Conservation (phyloP, 768 basidiomycete species). For the Russula brevipes region DNA sequence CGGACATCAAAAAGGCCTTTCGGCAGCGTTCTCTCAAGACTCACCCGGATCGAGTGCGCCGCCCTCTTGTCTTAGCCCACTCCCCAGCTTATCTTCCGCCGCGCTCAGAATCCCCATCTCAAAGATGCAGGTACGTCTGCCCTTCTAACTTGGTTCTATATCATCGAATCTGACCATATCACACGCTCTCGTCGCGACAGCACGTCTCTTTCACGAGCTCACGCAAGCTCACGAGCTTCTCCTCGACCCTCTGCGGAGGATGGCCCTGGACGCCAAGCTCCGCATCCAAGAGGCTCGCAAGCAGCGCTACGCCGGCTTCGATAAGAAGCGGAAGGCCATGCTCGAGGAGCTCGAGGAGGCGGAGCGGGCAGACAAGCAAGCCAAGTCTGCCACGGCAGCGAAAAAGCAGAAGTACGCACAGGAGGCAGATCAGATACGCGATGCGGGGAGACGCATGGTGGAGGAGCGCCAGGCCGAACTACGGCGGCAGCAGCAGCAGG, state of each 20-base stretch:
- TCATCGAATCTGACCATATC: conserved; percentile 35
- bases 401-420: conserved; percentile 50
- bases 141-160: not conserved
- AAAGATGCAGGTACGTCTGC: conserved; percentile 58
- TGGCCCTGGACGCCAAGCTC: conserved; percentile 77
- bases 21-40: conserved; percentile 76
- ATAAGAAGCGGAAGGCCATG: conserved; percentile 66
- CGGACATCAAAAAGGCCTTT: conserved; percentile 76
- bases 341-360: conserved; percentile 72
- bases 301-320: conserved; percentile 63
- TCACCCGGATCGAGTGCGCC: conserved; percentile 71
- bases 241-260: conserved; percentile 71
- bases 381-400: conserved; percentile 54
- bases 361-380: conserved; percentile 72
- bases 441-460: conserved; percentile 61
- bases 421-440: conserved; percentile 69
- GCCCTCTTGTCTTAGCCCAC: not conserved
- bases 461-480: conserved; percentile 60
- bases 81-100: conserved; percentile 4
- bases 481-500: conserved; percentile 42
- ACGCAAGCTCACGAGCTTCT: conserved; percentile 77
- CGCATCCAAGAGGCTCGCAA: conserved; percentile 63
- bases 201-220: conserved; percentile 75
- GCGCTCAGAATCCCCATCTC: conserved; percentile 65
- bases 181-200: not conserved